phyloP scores from a whole-genome alignment of 2,329 filamentous ascomycete species.

The Chrysoporthe cubensis region DNA sequence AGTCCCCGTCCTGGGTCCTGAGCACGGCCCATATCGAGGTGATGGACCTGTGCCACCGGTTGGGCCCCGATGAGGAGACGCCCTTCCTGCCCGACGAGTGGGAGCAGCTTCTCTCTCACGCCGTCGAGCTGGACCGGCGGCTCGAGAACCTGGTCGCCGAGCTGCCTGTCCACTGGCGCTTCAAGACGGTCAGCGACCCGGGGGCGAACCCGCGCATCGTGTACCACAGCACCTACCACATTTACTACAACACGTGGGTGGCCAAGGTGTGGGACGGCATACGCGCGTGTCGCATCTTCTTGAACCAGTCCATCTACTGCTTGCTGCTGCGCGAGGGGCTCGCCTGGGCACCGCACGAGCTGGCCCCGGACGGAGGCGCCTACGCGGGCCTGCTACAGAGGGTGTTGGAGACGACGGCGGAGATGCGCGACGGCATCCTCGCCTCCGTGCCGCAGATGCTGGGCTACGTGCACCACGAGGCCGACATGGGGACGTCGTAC shows the following conservation, averaged over 20 bases:
- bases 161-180: constrained; percentile 4
- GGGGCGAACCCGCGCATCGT: constrained; percentile 12
- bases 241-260: constrained; percentile 21
- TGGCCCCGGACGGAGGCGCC: constrained; percentile 7
- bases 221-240: constrained; percentile 18
- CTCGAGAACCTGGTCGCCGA: constrained; percentile 7
- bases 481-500: neutral
- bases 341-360: constrained; percentile 17
- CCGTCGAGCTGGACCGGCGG: constrained; percentile 18
- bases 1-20: constrained; percentile 15
- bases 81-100: constrained; percentile 16
- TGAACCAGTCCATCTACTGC: constrained; percentile 19
- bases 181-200: constrained; percentile 15
- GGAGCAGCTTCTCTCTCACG: constrained; percentile 17
- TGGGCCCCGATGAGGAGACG: constrained; percentile 6
- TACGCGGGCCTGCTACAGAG: constrained; percentile 9
- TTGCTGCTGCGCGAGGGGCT: constrained; percentile 18
- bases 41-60: constrained; percentile 20
- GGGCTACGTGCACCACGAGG: constrained; percentile 22
- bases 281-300: constrained; percentile 22
- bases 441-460: constrained; percentile 25
- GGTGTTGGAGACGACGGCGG: neutral
- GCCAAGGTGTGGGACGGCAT: constrained; percentile 22
- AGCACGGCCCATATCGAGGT: constrained; percentile 24
- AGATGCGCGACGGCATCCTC: constrained; percentile 18